Percentiles rank a stretch among this genome's conserved stretches.
Conservation (phyloP, 352 stramenopile species). For the Pythium folliculosum region DNA sequence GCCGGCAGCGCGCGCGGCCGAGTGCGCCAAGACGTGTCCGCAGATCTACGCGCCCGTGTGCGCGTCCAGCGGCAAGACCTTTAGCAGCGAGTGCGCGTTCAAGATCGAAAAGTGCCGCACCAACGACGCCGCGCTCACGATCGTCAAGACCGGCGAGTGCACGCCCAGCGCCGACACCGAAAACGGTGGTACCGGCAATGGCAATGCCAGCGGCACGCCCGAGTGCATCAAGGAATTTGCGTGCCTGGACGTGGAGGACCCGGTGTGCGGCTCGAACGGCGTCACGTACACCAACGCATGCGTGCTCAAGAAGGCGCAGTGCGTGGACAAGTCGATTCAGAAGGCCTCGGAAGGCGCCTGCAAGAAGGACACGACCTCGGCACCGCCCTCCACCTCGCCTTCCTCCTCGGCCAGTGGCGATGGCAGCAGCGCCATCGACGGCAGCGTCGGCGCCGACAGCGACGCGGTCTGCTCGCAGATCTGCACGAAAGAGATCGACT, state of each 20-base stretch:
- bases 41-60: constrained; percentile 13
- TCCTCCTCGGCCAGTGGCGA: constrained; percentile 2
- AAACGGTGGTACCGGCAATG: constrained; percentile 43
- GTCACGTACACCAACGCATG: constrained; percentile 56
- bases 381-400: background rate
- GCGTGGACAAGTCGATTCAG: constrained; percentile 14
- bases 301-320: constrained; percentile 42
- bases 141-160: constrained; percentile 21
- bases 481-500: constrained; percentile 28
- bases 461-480: constrained; percentile 10
- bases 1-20: background rate
- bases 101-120: constrained; percentile 18
- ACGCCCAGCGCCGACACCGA: constrained; percentile 1
- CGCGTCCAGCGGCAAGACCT: constrained; percentile 23
- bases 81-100: constrained; percentile 23
- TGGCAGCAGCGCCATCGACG: background rate
- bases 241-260: constrained; percentile 15
- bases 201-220: background rate
- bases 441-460: no score
- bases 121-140: constrained; percentile 10
- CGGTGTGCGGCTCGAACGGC: constrained; percentile 56
- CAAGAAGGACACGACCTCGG: background rate
- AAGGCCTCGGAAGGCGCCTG: constrained; percentile 5
- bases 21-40: constrained; percentile 19
- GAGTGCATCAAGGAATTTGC: constrained; percentile 21